Base-by-base conservation (phyloP, 257 asterid genomes). In the Asclepias syriaca region DNA sequence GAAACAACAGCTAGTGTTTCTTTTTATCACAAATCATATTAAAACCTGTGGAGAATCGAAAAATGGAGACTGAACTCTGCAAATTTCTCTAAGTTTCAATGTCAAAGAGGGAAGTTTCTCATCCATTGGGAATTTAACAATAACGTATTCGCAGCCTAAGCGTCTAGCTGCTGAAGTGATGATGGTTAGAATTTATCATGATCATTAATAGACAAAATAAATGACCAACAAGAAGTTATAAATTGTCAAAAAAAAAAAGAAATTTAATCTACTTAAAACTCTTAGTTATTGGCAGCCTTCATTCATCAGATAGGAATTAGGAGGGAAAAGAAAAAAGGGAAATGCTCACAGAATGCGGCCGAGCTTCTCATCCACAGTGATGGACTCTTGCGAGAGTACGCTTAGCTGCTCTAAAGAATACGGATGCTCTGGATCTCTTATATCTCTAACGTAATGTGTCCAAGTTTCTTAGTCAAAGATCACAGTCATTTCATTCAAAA, bases 381-480 rank as follows among this genome's bases (percentile, higher is more conserved):
- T 85, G 24, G 97, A 90, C 77, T 93, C 97, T 79, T 93, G 89
- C 0, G 98, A 86, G 50, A 93, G 96, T 48, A 93, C 96, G 63
- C 97, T 87, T 69, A 93, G 95, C 87, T 93, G 97, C 86, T 93
- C 98, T 29, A 93, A 81, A 8, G 97, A 87, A 55, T 93, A 90
- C 2, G 98, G 97, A 80, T 93, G 98, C 87, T 93, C 98, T 19
- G 97, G 97, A 90, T 93, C 98, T 78, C 97, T 82, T 49, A 90
- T 93, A 77, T 93, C 98, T 84, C 90, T 86, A 81, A 93, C 89
- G 71, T 81, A 71, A 74, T 90, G 97, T 90, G 66, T 53, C 39
- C 65, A 73, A 29, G 9, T 21, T 74, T 56, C 68, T 48, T 43
- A 79, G 94, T 90, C 86, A 93, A 90, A 74, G 97, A 85, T 56